Conservation (phyloP, 768 basidiomycete species). For the Daedaleopsis sinensis region DNA sequence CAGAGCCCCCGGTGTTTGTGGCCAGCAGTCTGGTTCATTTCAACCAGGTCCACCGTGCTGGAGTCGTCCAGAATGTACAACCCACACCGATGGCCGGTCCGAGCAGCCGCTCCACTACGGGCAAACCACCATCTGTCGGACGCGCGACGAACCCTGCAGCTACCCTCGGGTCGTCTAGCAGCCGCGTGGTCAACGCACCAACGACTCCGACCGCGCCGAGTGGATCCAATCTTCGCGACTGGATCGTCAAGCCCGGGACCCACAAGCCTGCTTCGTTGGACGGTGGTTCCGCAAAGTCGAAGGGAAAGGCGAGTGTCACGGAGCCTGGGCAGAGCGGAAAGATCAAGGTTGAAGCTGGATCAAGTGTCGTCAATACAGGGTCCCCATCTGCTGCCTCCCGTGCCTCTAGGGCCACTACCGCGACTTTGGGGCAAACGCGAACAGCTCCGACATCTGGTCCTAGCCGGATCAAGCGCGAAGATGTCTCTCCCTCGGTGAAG, state of each 20-base stretch:
- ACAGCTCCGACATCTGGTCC: neutral
- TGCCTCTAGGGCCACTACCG: neutral
- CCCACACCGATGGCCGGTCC: neutral
- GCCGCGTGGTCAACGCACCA: conserved; percentile 1
- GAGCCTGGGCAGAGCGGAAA: neutral
- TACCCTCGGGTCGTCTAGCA: conserved; percentile 5
- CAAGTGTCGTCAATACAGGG: neutral
- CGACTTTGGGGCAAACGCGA: neutral
- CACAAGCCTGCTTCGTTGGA: neutral
- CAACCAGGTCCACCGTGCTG: neutral
- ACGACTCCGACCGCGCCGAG: neutral
- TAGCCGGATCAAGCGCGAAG: neutral
- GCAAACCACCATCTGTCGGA: neutral
- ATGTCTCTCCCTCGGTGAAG: neutral
- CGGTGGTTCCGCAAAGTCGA: neutral
- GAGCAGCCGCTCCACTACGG: neutral
- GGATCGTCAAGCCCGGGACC: neutral
- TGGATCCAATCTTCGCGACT: neutral
- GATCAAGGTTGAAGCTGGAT: neutral
- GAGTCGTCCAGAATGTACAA: neutral
- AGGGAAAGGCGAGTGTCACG: neutral
- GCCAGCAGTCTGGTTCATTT: conserved; percentile 1
- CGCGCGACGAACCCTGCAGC: neutral
- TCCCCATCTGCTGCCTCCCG: neutral
- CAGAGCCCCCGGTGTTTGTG: neutral